Base-by-base conservation (phyloP, 1,139 yeast species). In the Suhomyces anneliseae region DNA sequence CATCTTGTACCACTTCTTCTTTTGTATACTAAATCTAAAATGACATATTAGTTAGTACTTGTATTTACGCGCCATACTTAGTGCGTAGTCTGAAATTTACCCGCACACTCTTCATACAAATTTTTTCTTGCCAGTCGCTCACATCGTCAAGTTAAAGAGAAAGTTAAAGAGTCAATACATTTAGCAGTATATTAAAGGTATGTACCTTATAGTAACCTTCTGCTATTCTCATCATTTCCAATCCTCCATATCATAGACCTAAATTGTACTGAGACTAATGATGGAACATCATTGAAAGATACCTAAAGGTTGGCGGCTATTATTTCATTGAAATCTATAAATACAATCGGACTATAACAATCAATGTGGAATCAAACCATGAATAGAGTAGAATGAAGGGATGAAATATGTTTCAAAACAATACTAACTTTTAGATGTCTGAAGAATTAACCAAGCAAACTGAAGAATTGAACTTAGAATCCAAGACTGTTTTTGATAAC, bases 401-500 rank as follows among this genome's bases (percentile, higher is more conserved):
- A 19, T 19, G 24, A 19, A 19, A 19, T 19, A 19, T 19, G 24
- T 4, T 19, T 4, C 6, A 4, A 24, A 37, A 27, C 31, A 41
- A 46, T 52, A 56, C 57, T 55, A 54, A 54, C 58, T 12, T 27
- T 15, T 33, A 55, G 56, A 70, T 71, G 76, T 63, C 82, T 54
- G 83, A 79, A 69, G 85, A 81, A 70, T 71, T 81, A 64, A 66
- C 72, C 59, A 70, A 74, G 60, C 72, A 81, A 64, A 74, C 85
- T 53, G 79, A 79, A 61, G 80, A 76, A 44, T 71, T 81, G 64
- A 67, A 81, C 36, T 70, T 80, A 58, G 82, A 78, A 41, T 62
- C 65, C 59, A 66, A 67, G 60, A 85, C 93, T 46, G 87, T 85
- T 47, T 81, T 87, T 61, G 80, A 83, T 60, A 77, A 79, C 58